These are phyloP conservation scores for Boletus barrowsii DNA, from an alignment of 768 basidiomycete species.

Conservation along the genomic window DNA sequence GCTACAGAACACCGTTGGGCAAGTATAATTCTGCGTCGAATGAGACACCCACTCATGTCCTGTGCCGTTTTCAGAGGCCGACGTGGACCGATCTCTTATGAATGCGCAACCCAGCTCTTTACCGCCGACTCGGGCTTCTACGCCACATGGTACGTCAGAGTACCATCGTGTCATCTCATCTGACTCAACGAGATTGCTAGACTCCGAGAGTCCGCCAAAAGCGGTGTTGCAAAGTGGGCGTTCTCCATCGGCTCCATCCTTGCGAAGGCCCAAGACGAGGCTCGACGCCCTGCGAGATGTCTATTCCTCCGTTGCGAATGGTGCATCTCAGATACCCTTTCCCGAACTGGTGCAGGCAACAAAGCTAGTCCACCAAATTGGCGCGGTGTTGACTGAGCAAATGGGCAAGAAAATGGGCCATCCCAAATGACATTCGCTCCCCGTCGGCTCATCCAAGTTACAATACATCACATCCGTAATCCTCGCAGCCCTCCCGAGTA, in stretches of 20 bases:
- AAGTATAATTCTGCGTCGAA: neutral
- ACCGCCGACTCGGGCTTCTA: neutral
- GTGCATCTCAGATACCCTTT: constrained; percentile 47
- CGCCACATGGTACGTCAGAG: constrained; percentile 10
- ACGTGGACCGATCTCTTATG: constrained; percentile 22
- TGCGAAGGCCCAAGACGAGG: constrained; percentile 40
- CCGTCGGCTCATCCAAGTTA: neutral
- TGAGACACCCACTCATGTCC: neutral
- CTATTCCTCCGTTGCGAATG: constrained; percentile 40
- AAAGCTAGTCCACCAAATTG: constrained; percentile 44
- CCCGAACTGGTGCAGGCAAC: constrained; percentile 49
- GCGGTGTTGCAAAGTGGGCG: constrained; percentile 9
- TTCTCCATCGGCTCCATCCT: constrained; percentile 13
- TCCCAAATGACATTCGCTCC: constrained; percentile 4
- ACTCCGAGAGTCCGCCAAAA: neutral
- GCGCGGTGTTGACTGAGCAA: constrained; percentile 44
- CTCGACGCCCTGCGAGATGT: constrained; percentile 44
- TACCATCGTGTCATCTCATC: neutral
- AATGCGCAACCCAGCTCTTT: constrained; percentile 9
- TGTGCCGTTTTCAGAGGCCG: constrained; percentile 12
- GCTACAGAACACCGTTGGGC: constrained; percentile 22
- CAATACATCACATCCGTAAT: constrained; percentile 48
- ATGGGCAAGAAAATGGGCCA: constrained; percentile 36
- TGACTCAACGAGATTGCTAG: neutral
- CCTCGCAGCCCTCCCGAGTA: neutral